Evolutionary conservation across 23 red algal species (phyloP).

Genomic region (Gracilaria gracilis): DNA sequence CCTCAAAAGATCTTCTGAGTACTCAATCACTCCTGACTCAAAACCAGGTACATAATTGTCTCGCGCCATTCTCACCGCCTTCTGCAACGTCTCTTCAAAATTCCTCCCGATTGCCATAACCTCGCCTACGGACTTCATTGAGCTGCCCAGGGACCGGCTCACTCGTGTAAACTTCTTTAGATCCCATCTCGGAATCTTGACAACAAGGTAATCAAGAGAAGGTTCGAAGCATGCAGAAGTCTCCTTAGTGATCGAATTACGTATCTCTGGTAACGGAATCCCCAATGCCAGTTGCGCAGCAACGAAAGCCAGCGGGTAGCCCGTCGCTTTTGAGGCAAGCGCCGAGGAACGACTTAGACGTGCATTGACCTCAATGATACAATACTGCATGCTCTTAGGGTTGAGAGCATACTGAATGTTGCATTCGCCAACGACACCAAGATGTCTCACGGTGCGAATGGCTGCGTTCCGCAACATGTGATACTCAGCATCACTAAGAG

Average conservation of each 20-base stretch:
- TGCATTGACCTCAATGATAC: conserved; percentile 99
- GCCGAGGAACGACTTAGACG: conserved; percentile 96
- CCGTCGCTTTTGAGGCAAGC: conserved; percentile 96
- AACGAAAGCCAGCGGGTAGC: conserved; percentile 98
- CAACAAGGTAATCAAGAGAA: conserved; percentile 96
- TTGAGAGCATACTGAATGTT: conserved; percentile 99
- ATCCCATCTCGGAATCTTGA: conserved; percentile 98
- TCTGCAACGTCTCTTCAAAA: conserved; percentile 96
- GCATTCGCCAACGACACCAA: conserved; percentile 98
- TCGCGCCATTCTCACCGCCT: conserved; percentile 92
- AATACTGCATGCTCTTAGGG: conserved; percentile 88
- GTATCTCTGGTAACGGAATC: conserved; percentile 77
- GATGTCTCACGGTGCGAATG: conserved; percentile 92
- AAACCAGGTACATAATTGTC: conserved; percentile 98
- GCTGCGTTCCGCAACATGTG: conserved; percentile 97
- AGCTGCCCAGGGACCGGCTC: conserved; percentile 80
- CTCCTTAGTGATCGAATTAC: conserved; percentile 91
- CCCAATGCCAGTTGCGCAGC: conserved; percentile 95
- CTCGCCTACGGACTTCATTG: conserved; percentile 99
- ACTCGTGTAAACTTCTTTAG: conserved; percentile 96
- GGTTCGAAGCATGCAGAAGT: conserved; percentile 98
- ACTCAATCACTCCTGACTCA: conserved; percentile 80
- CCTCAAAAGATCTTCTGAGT: conserved; percentile 75
- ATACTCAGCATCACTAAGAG: conserved; percentile 94
- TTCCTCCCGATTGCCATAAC: conserved; percentile 98